phyloP scores from a whole-genome alignment of 768 basidiomycete species.

The Leccinum olivaceopallidum region DNA sequence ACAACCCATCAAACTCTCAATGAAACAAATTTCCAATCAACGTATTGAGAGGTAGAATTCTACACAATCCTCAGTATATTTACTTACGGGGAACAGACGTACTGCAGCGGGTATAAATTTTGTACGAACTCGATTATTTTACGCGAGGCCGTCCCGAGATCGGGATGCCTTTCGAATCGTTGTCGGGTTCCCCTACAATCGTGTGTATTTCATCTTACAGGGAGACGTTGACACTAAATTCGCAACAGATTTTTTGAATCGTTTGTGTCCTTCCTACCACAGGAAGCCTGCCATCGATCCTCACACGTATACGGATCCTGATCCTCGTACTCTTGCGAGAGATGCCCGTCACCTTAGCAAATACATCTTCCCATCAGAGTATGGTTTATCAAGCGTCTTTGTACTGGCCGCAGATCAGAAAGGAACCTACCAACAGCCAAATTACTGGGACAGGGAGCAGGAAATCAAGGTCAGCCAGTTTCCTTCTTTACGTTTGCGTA shows the following conservation, averaged over 20 bases:
- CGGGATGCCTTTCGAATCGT: constrained; percentile 50
- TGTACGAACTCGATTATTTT: constrained; percentile 62
- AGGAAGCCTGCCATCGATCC: constrained; percentile 31
- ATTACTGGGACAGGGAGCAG: constrained; percentile 61
- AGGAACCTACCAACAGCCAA: constrained; percentile 39
- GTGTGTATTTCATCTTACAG: constrained; percentile 41
- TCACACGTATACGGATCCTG: constrained; percentile 41
- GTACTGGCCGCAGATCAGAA: constrained; percentile 20
- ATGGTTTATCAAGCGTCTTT: constrained; percentile 65
- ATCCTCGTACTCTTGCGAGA: constrained; percentile 46
- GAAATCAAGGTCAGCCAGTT: constrained; percentile 61
- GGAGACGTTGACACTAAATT: neutral
- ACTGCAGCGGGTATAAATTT: constrained; percentile 54
- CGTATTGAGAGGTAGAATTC: constrained; percentile 23
- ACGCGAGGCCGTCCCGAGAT: constrained; percentile 57
- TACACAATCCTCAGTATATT: neutral
- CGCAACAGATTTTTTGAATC: constrained; percentile 63
- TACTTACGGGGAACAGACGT: constrained; percentile 30
- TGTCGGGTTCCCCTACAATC: constrained; percentile 67
- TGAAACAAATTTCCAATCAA: constrained; percentile 12
- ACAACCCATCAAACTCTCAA: constrained; percentile 5
- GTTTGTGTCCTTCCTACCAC: constrained; percentile 45
- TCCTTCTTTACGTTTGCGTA: neutral
- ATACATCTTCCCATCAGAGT: constrained; percentile 85
- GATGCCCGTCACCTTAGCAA: constrained; percentile 69